Evolutionary conservation across 305 asterid species (phyloP), one percentile per base, ranked within the genome.

Genomic region (Solanum aculeatissimum): DNA sequence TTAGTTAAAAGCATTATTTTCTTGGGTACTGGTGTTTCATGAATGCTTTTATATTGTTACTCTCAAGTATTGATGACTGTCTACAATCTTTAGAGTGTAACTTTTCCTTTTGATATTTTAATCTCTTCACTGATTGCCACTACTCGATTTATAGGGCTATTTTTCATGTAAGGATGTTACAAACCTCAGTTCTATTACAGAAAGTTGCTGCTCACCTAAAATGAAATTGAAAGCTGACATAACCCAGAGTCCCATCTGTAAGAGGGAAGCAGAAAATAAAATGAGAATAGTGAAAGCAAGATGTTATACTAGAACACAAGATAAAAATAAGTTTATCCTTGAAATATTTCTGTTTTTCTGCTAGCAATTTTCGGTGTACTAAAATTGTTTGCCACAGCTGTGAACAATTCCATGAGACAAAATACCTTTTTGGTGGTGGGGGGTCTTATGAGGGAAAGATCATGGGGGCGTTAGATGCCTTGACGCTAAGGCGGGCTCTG

Each of bases 1-100:
- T 95, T 69, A 54, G 85, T 68, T 68, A 47, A 75, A 70, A 54
- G 38, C 57, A 83, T 8, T 40, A 18, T 7, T 43, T 70, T n/a
- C 47, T 78, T 54, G 83, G 83, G 83, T 29, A 32, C 49, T 29
- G 83, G 27, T 53, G 27, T 78, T 53, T 19, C 65, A 4, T 78
- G 53, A 49, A 35, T 78, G 19, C 42, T 14, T 45, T 78, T 53
- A 11, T 78, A 54, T 51, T 78, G 51, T 78, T 53, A 78, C 32
- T 29, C 82, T 27, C 45, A 78, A 19, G 65, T 78, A 53, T 32
- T 29, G 49, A 78, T 53, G 83, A 55, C 68, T 78, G 82, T 18
- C 32, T 78, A 53, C 83, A 78, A 53, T 78, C n/a, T 32, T 78
- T 53, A 19, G 66, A 13, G 65, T 29, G 66, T 77, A 77, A 78